Conservation (phyloP, 2,329 filamentous ascomycete genomes). For the Nigrograna mackinnonii region DNA sequence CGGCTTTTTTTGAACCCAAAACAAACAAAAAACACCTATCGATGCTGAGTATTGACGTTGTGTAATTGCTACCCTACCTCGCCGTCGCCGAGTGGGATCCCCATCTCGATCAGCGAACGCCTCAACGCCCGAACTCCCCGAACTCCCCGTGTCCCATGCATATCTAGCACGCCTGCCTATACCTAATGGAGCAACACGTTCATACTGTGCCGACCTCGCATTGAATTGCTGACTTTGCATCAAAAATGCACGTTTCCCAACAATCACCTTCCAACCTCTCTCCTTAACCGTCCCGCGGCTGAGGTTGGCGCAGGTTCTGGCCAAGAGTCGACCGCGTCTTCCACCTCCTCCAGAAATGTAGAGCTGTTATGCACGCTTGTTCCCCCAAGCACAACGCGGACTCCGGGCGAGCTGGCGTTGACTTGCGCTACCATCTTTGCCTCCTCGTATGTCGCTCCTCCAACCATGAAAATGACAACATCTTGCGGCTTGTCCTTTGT, state of each 20-base stretch:
- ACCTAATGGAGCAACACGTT: background rate
- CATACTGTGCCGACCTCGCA: background rate
- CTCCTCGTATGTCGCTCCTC: constrained; percentile 94
- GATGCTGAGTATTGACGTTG: too few species aligned
- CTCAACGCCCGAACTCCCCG: constrained; percentile 1
- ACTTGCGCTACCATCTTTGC: constrained; percentile 95
- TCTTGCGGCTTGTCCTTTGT: constrained; percentile 97
- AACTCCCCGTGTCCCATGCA: constrained; percentile 6
- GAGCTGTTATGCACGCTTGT: constrained; percentile 87
- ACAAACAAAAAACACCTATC: too few species aligned
- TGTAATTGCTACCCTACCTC: too few species aligned
- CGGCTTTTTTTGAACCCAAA: too few species aligned
- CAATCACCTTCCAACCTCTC: constrained; percentile 60
- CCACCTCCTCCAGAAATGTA: constrained; percentile 88
- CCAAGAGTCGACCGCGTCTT: constrained; percentile 86
- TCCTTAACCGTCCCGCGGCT: constrained; percentile 64
- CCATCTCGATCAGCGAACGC: background rate
- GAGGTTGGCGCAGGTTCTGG: constrained; percentile 62
- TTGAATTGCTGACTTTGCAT: background rate
- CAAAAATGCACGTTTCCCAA: background rate
- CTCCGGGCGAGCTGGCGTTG: constrained; percentile 86
- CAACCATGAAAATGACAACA: constrained; percentile 91
- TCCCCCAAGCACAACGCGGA: constrained; percentile 86
- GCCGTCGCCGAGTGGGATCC: background rate
- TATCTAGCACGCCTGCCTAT: constrained; percentile 5